Evolutionary conservation across 2,329 filamentous ascomycete species (phyloP).

Genomic region (Ceratocystis diversiconidia): DNA sequence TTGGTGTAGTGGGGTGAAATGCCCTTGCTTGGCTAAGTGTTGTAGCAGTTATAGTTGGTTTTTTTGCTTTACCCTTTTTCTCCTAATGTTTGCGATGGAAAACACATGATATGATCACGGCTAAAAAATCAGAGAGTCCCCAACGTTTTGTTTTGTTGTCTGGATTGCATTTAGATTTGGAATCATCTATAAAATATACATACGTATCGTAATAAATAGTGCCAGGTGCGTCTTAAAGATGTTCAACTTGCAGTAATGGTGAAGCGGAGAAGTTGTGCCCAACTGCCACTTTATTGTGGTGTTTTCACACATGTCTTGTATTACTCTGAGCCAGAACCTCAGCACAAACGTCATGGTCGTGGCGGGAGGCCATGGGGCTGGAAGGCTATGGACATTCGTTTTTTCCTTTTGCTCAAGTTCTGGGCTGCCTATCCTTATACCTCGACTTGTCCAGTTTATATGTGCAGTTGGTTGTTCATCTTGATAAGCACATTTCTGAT

Average conservation of each 20-base stretch:
- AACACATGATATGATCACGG: not conserved
- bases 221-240: not conserved
- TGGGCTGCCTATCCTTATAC: too few relatives aligned
- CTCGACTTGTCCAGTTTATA: too few relatives aligned
- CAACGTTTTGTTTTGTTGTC: not conserved
- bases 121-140: not conserved
- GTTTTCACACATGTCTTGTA: too few relatives aligned
- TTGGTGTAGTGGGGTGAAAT: not conserved
- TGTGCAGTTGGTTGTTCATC: too few relatives aligned
- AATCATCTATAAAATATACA: not conserved
- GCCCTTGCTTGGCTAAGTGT: not conserved
- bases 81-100: not conserved
- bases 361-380: too few relatives aligned
- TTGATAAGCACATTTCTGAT: too few relatives aligned
- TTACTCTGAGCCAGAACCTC: too few relatives aligned
- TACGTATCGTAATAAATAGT: not conserved
- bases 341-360: too few relatives aligned
- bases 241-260: not conserved
- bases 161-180: not conserved
- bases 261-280: too few relatives aligned
- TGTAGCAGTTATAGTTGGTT: constrained; percentile 2
- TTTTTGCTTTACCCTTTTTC: not conserved
- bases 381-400: too few relatives aligned
- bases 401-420: too few relatives aligned
- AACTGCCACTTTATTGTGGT: too few relatives aligned